Conservation (phyloP, 441 rosid genomes). For the Hura crepitans region DNA sequence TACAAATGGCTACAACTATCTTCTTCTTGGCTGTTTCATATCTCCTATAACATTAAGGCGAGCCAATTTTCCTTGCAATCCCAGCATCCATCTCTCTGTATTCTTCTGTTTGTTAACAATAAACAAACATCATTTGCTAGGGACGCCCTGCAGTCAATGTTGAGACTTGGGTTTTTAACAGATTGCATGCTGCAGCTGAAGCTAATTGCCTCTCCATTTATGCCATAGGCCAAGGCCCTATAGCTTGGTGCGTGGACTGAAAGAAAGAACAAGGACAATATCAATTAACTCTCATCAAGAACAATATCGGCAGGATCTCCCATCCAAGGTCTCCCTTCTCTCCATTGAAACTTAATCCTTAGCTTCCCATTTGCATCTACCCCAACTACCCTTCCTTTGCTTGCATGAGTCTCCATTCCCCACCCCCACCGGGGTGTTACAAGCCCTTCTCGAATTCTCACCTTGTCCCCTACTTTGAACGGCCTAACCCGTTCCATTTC, state of each 20-base stretch:
- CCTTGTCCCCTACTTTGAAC: conserved; percentile 71
- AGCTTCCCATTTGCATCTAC: conserved; percentile 95
- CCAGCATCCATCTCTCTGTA: conserved; percentile 26
- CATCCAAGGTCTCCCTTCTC: conserved; percentile 95
- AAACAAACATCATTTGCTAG: conserved; percentile 16
- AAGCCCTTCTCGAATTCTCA: conserved; percentile 71
- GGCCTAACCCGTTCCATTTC: conserved; percentile 85
- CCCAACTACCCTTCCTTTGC: conserved; percentile 84
- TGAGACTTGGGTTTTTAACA: neutral
- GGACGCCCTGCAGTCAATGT: conserved; percentile 10
- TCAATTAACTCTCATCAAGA: conserved; percentile 55
- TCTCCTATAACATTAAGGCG: conserved; percentile 30
- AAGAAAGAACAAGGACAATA: neutral
- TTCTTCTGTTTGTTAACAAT: conserved; percentile 31
- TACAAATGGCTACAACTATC: conserved; percentile 37
- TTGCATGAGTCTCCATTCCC: conserved; percentile 99
- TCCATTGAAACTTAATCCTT: conserved; percentile 90
- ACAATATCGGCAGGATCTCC: conserved; percentile 96
- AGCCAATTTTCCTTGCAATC: conserved; percentile 25
- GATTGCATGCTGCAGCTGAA: conserved; percentile 18
- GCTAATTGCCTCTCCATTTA: conserved; percentile 9
- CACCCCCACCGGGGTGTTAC: conserved; percentile 93
- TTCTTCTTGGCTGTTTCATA: conserved; percentile 19
- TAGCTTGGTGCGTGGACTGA: conserved; percentile 9
- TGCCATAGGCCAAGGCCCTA: neutral